A percentile compares a stretch with the other conserved stretches of the same genome.
These are phyloP conservation scores for Leptographium radiaticola DNA, from an alignment of 2,329 filamentous ascomycete genomes.

Conservation along the genomic window DNA sequence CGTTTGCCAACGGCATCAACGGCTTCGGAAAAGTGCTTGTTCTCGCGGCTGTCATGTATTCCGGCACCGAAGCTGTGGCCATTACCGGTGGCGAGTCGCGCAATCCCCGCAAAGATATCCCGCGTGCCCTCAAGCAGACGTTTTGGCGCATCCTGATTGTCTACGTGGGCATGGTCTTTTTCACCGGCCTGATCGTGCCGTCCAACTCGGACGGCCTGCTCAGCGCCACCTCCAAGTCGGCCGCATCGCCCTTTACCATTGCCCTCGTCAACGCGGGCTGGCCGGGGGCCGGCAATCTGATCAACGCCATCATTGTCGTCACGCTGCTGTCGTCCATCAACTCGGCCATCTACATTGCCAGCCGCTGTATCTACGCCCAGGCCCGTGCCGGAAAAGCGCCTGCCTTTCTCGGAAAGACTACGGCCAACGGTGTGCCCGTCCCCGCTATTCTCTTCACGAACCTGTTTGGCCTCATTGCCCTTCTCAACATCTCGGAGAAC, in stretches of 20 bases:
- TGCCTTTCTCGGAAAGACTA: slow-evolving; percentile 37
- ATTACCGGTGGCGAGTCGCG: slow-evolving; percentile 12
- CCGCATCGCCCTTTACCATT: slow-evolving; percentile 49
- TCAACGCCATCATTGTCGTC: slow-evolving; percentile 65
- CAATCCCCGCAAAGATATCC: slow-evolving; percentile 12
- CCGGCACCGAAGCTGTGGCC: slow-evolving; percentile 14
- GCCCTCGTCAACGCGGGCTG: slow-evolving; percentile 56
- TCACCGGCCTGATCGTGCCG: slow-evolving; percentile 17
- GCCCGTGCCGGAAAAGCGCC: slow-evolving; percentile 46
- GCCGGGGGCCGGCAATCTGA: slow-evolving; percentile 51
- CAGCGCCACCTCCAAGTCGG: slow-evolving; percentile 17
- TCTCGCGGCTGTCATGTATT: slow-evolving; percentile 12
- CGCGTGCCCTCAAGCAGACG: slow-evolving; percentile 12
- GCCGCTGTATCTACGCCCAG: slow-evolving; percentile 44
- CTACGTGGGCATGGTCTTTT: slow-evolving; percentile 18
- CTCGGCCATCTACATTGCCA: slow-evolving; percentile 46
- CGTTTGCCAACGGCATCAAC: slow-evolving; percentile 38
- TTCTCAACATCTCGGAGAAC: slow-evolving; percentile 19
- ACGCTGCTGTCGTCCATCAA: slow-evolving; percentile 59
- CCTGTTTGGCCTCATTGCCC: slow-evolving; percentile 46
- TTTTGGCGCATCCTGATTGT: slow-evolving; percentile 21
- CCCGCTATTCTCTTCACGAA: slow-evolving; percentile 44
- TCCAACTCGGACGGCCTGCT: slow-evolving; percentile 19
- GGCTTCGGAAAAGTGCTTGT: slow-evolving; percentile 30
- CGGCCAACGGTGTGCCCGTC: slow-evolving; percentile 41